Base-by-base conservation (phyloP, 371 early-diverging fungal species). In the Rhizopus sp. region DNA sequence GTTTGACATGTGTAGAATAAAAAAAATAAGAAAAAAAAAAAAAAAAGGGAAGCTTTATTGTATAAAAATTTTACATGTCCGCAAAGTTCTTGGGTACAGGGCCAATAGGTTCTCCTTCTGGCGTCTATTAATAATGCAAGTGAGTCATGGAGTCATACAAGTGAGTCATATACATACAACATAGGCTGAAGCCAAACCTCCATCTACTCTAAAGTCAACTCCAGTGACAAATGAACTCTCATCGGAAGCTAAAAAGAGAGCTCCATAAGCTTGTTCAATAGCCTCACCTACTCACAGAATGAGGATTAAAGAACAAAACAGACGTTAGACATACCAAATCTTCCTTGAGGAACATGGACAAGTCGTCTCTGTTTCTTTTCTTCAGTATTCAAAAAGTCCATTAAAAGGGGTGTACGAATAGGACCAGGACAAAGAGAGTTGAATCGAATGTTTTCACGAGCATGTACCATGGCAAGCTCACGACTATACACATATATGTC, bases 341-440 rank as follows among this genome's bases (percentile, higher is more conserved):
- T 75, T 34, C 93, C 94, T 83, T 91, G 89, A 30, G 94, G 94
- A 6, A 91, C 84, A 73, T 94, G 93, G 15, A 90, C 87, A 63
- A 91, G 62, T 31, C 94, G 81, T 49, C 94, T 73, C 59, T 91
- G 78, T 71, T 89, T 90, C 85, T 94, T 94, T 55, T 91, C 93
- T 44, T 87, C 88, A 12, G 91, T 91, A 70, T 92, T 84, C 38
- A 94, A 75, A 63, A 91, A 92, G 57, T 92, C 89, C 92, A 92
- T 92, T 55, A 94, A 67, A 32, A 94, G 73, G 41, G 90, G 90
- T 0, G 93, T 92, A 23, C 88, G 81, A 56, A 92, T 62, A n/a
- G 93, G 91, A 3, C 94, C 94, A 6, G 93, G 94, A 66, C 93
- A 94, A n/a, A 94, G 78, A 7, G 92, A 78, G 64, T 92, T 94